phyloP scores from a whole-genome alignment of 2,329 filamentous ascomycete species.

The Rachicladosporium sp. region DNA sequence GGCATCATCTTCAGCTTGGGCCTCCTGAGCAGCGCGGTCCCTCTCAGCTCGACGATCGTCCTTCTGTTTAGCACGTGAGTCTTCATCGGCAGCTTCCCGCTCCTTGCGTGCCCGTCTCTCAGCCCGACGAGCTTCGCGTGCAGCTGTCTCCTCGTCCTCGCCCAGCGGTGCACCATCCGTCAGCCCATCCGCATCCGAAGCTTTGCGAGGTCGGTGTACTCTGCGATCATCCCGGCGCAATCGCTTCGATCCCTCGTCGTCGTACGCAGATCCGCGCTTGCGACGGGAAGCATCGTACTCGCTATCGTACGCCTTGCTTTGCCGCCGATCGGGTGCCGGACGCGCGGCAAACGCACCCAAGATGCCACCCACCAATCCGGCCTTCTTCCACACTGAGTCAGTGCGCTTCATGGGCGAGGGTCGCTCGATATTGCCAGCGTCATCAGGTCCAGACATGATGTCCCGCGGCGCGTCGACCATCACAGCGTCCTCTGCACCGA shows the following conservation, averaged over 20 bases:
- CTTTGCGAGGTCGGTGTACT: constrained; percentile 20
- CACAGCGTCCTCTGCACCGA: constrained; percentile 29
- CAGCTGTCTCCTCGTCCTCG: constrained; percentile 19
- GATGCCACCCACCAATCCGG: constrained; percentile 45
- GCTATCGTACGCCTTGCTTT: constrained; percentile 23
- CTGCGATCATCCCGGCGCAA: constrained; percentile 25
- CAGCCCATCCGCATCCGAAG: constrained; percentile 17
- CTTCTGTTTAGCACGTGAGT: constrained; percentile 12
- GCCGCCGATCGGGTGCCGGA: constrained; percentile 16
- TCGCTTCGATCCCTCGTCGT: constrained; percentile 23
- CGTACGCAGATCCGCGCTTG: constrained; percentile 21
- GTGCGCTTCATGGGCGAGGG: constrained; percentile 44
- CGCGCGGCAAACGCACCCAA: constrained; percentile 29
- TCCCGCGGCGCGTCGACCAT: constrained; percentile 29
- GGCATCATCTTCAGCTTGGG: constrained; percentile 1
- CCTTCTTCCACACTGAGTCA: constrained; percentile 45
- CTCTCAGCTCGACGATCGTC: constrained; percentile 5
- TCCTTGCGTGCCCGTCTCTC: constrained; percentile 23
- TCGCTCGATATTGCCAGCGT: constrained; percentile 41
- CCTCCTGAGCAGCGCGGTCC: constrained; percentile 2
- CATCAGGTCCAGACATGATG: constrained; percentile 36
- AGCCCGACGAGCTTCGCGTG: constrained; percentile 20
- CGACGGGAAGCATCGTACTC: constrained; percentile 20
- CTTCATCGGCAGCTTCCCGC: constrained; percentile 28
- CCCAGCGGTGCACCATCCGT: constrained; percentile 16